Evolutionary conservation across 306 rosid genomes (phyloP).

Genomic region (Phaseolus lunatus): DNA sequence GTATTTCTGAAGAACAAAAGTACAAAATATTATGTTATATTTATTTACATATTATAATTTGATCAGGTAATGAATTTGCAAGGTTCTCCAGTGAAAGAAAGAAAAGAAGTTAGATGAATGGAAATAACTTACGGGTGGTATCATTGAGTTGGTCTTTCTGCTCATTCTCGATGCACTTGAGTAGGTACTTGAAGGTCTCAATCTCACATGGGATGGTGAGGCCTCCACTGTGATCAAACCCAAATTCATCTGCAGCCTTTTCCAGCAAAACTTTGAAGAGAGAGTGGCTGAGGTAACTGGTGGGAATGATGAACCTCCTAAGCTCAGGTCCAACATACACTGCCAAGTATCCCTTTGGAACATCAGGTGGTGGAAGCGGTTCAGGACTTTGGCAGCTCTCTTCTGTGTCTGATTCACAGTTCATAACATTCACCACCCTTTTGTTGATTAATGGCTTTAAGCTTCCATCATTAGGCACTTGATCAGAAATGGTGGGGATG

Average conservation of each 20-base stretch:
- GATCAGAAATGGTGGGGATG: neutral
- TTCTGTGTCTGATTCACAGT: conserved; percentile 73
- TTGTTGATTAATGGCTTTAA: conserved; percentile 65
- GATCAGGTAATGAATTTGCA: too few species aligned
- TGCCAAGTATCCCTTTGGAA: conserved; percentile 92
- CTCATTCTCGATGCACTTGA: conserved; percentile 82
- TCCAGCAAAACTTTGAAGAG: conserved; percentile 81
- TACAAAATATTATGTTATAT: too few species aligned
- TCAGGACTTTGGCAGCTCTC: conserved; percentile 77
- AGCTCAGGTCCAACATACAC: conserved; percentile 94
- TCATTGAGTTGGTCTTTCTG: conserved; percentile 48
- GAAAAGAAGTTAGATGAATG: neutral
- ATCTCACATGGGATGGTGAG: conserved; percentile 91
- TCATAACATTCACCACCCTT: conserved; percentile 53
- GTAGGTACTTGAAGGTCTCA: conserved; percentile 88
- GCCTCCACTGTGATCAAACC: conserved; percentile 80
- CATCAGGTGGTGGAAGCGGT: conserved; percentile 62
- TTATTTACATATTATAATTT: too few species aligned
- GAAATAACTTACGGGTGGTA: conserved; percentile 50
- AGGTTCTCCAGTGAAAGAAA: too few species aligned
- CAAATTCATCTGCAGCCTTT: conserved; percentile 90
- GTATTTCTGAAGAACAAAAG: too few species aligned
- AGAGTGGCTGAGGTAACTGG: conserved; percentile 80
- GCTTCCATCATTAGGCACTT: neutral
- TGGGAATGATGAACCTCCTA: conserved; percentile 90